These are phyloP conservation scores for Corymbia citriodora DNA, from an alignment of 441 rosid species.

Conservation along the genomic window DNA sequence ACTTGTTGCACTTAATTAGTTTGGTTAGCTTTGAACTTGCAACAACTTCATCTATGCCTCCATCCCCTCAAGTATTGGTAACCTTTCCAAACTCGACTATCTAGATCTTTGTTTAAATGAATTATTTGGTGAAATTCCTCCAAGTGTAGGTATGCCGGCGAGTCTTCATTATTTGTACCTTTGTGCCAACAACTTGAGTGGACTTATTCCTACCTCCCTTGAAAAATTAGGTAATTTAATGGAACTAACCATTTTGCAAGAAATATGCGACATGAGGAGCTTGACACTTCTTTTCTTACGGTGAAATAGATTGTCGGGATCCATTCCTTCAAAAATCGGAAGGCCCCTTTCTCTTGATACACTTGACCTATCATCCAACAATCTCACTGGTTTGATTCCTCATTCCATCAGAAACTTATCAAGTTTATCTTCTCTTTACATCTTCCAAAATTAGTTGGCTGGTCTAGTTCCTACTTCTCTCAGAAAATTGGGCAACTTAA, in stretches of 20 bases:
- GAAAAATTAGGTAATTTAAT: no score
- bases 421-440: no score
- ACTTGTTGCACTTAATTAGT: constrained; percentile 15
- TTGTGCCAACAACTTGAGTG: background rate
- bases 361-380: no score
- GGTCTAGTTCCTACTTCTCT: background rate
- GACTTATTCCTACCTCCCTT: background rate
- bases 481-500: no score
- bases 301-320: no score
- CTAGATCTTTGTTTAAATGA: constrained; percentile 4
- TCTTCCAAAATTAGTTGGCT: no score
- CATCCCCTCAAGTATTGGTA: constrained; percentile 18
- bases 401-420: no score
- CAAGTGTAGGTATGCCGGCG: background rate
- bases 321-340: rapidly evolving
- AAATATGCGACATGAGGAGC: no score
- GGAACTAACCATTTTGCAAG: no score
- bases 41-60: constrained; percentile 10
- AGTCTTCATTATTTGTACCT: background rate
- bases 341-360: no score
- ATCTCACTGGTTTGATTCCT: no score
- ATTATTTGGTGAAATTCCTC: background rate
- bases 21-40: constrained; percentile 14
- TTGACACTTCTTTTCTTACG: background rate
- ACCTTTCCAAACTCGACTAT: constrained; percentile 16